These are phyloP conservation scores for Camellia sinensis DNA, from an alignment of 148 eudicot species.

Conservation along the genomic window DNA sequence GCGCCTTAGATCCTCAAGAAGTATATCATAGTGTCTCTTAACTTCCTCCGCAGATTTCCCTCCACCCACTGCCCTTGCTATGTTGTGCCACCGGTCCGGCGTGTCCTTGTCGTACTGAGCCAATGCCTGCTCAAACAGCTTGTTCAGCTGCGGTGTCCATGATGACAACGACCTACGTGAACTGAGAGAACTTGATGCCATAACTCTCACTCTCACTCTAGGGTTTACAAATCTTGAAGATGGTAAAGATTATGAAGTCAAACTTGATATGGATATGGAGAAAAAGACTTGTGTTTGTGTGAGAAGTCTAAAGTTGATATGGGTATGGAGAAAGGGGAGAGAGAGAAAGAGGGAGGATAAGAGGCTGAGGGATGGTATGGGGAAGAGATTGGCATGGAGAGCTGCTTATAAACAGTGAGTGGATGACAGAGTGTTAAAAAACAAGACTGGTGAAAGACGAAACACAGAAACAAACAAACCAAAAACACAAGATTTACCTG, in stretches of 20 bases:
- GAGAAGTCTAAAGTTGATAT: neutral
- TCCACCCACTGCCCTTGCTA: slow-evolving; percentile 54
- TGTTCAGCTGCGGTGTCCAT: slow-evolving; percentile 58
- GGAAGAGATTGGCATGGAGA: neutral
- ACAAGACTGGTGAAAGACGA: too few species aligned
- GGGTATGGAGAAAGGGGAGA: neutral
- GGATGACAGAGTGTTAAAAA: neutral
- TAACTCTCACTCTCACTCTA: neutral
- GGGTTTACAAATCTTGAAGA: too few species aligned
- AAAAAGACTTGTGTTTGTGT: too few species aligned
- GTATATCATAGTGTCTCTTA: slow-evolving; percentile 45
- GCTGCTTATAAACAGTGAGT: neutral
- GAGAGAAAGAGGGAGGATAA: neutral
- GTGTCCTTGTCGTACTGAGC: slow-evolving; percentile 57
- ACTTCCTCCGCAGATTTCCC: slow-evolving; percentile 54
- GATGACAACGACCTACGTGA: slow-evolving; percentile 20
- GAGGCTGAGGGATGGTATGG: neutral
- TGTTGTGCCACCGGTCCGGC: slow-evolving; percentile 57
- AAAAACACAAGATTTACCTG: too few species aligned
- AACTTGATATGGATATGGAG: too few species aligned
- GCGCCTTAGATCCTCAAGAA: slow-evolving; percentile 42
- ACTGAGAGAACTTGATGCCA: slow-evolving; percentile 41
- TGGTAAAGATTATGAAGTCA: too few species aligned
- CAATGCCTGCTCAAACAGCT: slow-evolving; percentile 55
- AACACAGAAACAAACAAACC: too few species aligned